These are phyloP conservation scores for Cenchrus fungigraminus DNA, from an alignment of 176 grass and related monocot genomes.

Conservation along the genomic window DNA sequence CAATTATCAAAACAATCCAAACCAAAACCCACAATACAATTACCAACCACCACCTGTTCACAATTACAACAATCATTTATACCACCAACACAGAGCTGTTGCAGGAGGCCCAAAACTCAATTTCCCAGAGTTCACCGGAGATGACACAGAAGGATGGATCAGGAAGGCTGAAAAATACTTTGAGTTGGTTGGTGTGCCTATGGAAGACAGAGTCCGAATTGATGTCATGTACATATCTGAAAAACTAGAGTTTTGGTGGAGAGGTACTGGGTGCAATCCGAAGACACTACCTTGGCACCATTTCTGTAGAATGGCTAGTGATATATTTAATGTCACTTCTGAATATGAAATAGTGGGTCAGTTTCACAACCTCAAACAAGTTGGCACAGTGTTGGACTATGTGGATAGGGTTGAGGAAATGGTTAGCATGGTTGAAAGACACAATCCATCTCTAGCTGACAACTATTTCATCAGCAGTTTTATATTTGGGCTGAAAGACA, in stretches of 20 bases:
- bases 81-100: background rate
- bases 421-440: too few species aligned
- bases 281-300: background rate
- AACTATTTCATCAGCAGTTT: too few species aligned
- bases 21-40: too few species aligned
- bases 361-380: background rate
- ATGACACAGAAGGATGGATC: background rate
- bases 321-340: background rate
- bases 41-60: too few species aligned
- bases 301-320: background rate
- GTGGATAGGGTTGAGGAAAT: background rate
- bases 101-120: background rate
- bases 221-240: background rate
- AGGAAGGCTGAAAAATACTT: background rate
- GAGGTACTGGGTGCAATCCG: background rate
- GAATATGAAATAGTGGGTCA: background rate
- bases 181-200: background rate
- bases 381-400: background rate
- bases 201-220: background rate
- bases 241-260: background rate
- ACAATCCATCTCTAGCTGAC: too few species aligned
- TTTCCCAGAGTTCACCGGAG: background rate
- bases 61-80: too few species aligned
- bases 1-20: too few species aligned
- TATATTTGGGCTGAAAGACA: too few species aligned